A percentile compares a stretch with the other conserved stretches of the same genome.
Evolutionary conservation across 805 yeast species (phyloP).

Genomic region (Ogataea glucozyma): DNA sequence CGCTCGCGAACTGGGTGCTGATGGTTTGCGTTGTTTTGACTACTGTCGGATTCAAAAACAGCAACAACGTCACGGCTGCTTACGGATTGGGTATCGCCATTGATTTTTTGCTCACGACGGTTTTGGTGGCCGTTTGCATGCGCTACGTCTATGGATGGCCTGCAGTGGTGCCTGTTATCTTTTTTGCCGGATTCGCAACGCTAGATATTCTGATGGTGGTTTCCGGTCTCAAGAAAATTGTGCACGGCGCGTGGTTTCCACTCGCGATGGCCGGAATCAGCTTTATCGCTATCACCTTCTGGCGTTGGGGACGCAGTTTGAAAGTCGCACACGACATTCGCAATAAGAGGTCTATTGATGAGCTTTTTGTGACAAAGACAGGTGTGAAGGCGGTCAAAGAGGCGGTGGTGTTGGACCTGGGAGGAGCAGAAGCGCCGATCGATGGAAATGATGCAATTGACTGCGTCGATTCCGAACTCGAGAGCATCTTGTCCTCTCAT

Average conservation of each 20-base stretch:
- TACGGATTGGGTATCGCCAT: constrained; percentile 60
- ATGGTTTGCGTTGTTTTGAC: constrained; percentile 53
- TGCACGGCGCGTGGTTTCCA: constrained; percentile 66
- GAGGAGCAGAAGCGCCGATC: neutral
- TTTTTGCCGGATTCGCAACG: constrained; percentile 43
- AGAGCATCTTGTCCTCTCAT: no score
- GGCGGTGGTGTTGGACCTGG: constrained; percentile 23
- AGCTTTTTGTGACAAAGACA: constrained; percentile 33
- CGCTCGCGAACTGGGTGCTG: constrained; percentile 48
- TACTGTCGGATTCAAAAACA: constrained; percentile 53
- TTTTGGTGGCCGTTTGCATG: constrained; percentile 46
- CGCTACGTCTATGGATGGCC: constrained; percentile 45
- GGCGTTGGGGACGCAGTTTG: constrained; percentile 50
- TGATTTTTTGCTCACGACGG: constrained; percentile 55
- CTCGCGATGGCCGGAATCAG: constrained; percentile 44
- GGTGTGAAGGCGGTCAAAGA: constrained; percentile 24
- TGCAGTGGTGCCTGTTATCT: constrained; percentile 38
- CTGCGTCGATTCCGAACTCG: constrained; percentile 3
- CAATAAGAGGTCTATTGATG: constrained; percentile 26
- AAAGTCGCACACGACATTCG: constrained; percentile 41
- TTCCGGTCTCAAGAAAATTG: constrained; percentile 52
- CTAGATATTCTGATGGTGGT: constrained; percentile 48
- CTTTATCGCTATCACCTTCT: constrained; percentile 40
- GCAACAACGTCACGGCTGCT: constrained; percentile 55
- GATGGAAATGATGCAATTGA: constrained; percentile 3